These are phyloP conservation scores for Penicillium malachiteum DNA, from an alignment of 495 filamentous ascomycete genomes.

Conservation along the genomic window DNA sequence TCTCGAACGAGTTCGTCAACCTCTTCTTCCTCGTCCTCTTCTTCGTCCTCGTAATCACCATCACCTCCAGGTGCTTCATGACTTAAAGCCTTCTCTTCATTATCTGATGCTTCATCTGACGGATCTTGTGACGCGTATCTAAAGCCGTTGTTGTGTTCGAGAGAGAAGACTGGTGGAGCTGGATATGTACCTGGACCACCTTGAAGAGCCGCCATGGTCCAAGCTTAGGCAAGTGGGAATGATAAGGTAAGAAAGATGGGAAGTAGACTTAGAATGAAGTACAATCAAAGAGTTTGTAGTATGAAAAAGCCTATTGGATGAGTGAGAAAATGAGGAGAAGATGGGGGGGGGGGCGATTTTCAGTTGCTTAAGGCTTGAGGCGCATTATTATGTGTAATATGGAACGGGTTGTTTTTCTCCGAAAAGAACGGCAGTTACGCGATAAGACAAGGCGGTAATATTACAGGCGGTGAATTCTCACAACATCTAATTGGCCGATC, in stretches of 20 bases:
- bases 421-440: constrained; percentile 11
- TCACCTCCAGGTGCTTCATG: constrained; percentile 21
- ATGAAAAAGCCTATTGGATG: neutral
- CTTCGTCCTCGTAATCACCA: constrained; percentile 15
- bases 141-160: constrained; percentile 20
- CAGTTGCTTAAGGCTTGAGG: neutral
- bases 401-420: constrained; percentile 20
- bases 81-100: constrained; percentile 29
- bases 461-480: constrained; percentile 16
- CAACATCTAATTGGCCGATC: too few species aligned
- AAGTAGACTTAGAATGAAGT: neutral
- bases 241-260: neutral
- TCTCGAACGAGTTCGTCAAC: constrained; percentile 71
- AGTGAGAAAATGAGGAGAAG: neutral
- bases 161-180: constrained; percentile 20
- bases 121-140: constrained; percentile 2
- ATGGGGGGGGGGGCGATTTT: neutral
- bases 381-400: neutral
- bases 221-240: neutral
- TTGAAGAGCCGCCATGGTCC: constrained; percentile 32
- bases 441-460: constrained; percentile 11
- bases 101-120: constrained; percentile 22
- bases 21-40: constrained; percentile 54
- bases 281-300: neutral
- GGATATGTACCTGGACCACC: constrained; percentile 9